Conservation (phyloP, 1,139 yeast genomes). For the Magnusiomyces tetraspermus region DNA sequence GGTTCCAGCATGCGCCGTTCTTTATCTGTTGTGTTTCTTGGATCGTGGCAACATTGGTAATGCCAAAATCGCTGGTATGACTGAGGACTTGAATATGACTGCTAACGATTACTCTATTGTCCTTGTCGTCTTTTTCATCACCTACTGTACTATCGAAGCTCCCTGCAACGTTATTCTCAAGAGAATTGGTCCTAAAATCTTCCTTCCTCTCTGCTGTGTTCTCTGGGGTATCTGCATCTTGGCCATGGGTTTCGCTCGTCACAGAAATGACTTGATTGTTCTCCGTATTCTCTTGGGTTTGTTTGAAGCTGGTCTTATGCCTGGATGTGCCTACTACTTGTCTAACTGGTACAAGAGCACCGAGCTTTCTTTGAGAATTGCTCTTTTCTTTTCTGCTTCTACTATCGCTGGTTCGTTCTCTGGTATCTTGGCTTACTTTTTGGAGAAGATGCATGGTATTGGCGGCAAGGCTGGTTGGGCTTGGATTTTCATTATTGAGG, state of each 20-base stretch:
- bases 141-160: slow-evolving; percentile 23
- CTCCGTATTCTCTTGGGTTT: slow-evolving; percentile 39
- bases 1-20: slow-evolving; percentile 45
- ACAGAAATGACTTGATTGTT: slow-evolving; percentile 5
- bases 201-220: slow-evolving; percentile 8
- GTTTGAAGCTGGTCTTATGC: slow-evolving; percentile 54
- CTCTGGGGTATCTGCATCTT: slow-evolving; percentile 11
- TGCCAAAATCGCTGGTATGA: slow-evolving; percentile 50
- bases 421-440: slow-evolving; percentile 48
- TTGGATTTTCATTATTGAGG: slow-evolving; percentile 71
- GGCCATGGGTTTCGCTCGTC: slow-evolving; percentile 9
- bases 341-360: slow-evolving; percentile 17
- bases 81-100: slow-evolving; percentile 35
- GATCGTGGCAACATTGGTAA: slow-evolving; percentile 53
- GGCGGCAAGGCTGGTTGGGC: slow-evolving; percentile 61
- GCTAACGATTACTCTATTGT: slow-evolving; percentile 12
- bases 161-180: slow-evolving; percentile 18
- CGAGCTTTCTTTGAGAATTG: slow-evolving; percentile 17
- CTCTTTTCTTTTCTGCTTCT: slow-evolving; percentile 15
- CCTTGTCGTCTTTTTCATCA: slow-evolving; percentile 16
- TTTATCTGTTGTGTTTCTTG: slow-evolving; percentile 44
- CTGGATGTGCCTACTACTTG: slow-evolving; percentile 28
- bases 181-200: slow-evolving; percentile 10
- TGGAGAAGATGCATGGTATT: slow-evolving; percentile 40
- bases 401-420: slow-evolving; percentile 20